Conservation (phyloP, 495 filamentous ascomycete genomes). For the Pseudoneurospora amorphoporcata region DNA sequence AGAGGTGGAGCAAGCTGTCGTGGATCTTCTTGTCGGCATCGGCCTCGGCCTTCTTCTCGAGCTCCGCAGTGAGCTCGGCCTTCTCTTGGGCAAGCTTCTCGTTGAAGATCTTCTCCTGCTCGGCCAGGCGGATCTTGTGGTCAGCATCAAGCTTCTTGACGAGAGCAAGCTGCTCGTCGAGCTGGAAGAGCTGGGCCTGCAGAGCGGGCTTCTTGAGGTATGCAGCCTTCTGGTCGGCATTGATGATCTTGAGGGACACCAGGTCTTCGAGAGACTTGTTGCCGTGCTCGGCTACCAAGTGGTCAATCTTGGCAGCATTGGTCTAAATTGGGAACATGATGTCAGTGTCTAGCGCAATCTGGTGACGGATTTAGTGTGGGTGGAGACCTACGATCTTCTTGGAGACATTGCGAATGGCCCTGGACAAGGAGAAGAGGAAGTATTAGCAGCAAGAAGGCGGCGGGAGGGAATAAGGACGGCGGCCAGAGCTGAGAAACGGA, state of each 20-base stretch:
- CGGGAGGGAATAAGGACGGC: not conserved
- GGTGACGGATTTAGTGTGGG: not conserved
- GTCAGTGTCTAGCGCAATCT: conserved; percentile 10
- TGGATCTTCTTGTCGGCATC: conserved; percentile 43
- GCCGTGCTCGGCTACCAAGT: conserved; percentile 66
- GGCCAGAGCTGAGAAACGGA: conserved; percentile 29
- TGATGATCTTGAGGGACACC: conserved; percentile 74
- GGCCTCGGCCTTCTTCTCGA: conserved; percentile 45
- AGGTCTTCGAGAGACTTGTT: conserved; percentile 74
- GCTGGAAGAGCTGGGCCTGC: conserved; percentile 58
- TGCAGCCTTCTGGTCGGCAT: conserved; percentile 83
- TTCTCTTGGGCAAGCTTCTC: conserved; percentile 64
- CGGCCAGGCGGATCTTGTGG: conserved; percentile 57
- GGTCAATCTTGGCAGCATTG: conserved; percentile 66
- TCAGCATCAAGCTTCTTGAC: conserved; percentile 76
- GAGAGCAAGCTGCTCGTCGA: conserved; percentile 74
- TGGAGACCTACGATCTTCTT: conserved; percentile 71
- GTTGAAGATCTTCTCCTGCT: conserved; percentile 56
- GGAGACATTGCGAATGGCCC: conserved; percentile 71
- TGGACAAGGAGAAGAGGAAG: conserved; percentile 27
- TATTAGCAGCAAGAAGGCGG: conserved; percentile 4
- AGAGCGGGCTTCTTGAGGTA: conserved; percentile 81
- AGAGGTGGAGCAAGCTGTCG: conserved; percentile 52
- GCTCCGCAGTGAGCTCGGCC: conserved; percentile 45
- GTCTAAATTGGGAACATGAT: conserved; percentile 37